Evolutionary conservation across 345 rosid species (phyloP), one percentile per base, ranked within the genome.

Genomic region (Eucalyptus marginata): DNA sequence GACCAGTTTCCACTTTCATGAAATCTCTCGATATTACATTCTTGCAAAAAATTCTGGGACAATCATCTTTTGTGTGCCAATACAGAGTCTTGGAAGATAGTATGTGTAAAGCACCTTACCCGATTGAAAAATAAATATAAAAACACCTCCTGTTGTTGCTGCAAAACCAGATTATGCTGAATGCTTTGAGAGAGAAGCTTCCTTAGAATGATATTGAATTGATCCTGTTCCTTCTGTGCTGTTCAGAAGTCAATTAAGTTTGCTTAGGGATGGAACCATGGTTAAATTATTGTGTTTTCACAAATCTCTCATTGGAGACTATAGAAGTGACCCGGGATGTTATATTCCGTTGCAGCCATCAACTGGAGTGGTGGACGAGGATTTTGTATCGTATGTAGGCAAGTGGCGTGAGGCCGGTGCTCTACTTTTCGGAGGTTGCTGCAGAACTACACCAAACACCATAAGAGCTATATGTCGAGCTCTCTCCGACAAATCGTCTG

Each of bases 371-470:
- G 86, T 89, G 43, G 97, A 96, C 86, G 99, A 95, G 86, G 99
- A 94, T 86, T 97, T 96, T 64, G 98, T 96, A 89, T 94, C 99
- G 25, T 94, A 93, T 86, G 90, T 97, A 47, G 90, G 91, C 33
- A 94, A 91, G 88, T 97, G 99, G 99, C 89, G 89, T 6, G 95
- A 96, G 2, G 99, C 95, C 0, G 99, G 99, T 6, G 98, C 97
- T 8, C 93, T 93, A 49, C 91, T 97, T 18, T 93, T 96, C 33
- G 99, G 99, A 66, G 99, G 99, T 33, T 97, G 99, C 93, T 97
- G 99, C 91, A 92, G 99, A 90, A 96, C 99, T 49, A 96, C 99
- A 86, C 99, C 99, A 76, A 93, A 92, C 83, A 97, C 99, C 46
- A 95, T 96, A 88, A 94, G 91, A 86, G 97, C 94, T 49, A 96